Base-by-base conservation (phyloP, 352 stramenopile genomes). In the Phytophthora gonapodyides region DNA sequence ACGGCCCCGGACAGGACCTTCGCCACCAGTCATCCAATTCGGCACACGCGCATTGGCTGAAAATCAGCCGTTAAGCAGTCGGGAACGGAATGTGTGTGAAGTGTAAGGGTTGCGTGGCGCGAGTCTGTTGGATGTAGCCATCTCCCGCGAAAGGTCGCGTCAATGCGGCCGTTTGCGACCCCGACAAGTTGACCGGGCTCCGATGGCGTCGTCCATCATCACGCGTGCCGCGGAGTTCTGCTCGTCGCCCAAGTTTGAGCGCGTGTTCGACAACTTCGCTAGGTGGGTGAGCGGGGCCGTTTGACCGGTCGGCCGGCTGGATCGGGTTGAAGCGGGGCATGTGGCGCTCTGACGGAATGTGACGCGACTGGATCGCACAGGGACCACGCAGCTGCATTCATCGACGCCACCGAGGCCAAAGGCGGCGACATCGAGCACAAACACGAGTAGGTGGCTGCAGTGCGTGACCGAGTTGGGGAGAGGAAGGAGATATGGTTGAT, bases 221-320 rank as follows among this genome's bases (percentile, higher is more conserved):
- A 80, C 78, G 61, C 80, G 81, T 11, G 80, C 80, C 11, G 84
- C 81, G 11, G 77, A 85, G 57, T 89, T 83, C 66, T 93, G 81
- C 57, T 79, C 75, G 51, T 82, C 81, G 30, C 74, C 83, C 48
- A 87, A 88, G 69, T 89, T 93, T 40, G 80, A 93, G 69, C 78
- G 78, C 38, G 64, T 87, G 43, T 92, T 92, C 61, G 83, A 92
- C 51, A 67, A 87, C 59, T 92, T 92, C 54, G 80, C 83, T 34
- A 74, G 79, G 83, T 89, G 19, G n/a, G 51, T 40, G 17, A n/a
- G 17, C 5, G 6, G 10, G 35, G 12, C 13, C 5, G 24, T 30
- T 30, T 30, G 24, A 4, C 24, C 24, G 24, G 21, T 38, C 43
- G 12, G 4, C 34, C 49, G 21, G 35, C 45, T 69, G 19, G 31